phyloP scores from a whole-genome alignment of 2,329 filamentous ascomycete genomes.

The Aspergillus nomiae region DNA sequence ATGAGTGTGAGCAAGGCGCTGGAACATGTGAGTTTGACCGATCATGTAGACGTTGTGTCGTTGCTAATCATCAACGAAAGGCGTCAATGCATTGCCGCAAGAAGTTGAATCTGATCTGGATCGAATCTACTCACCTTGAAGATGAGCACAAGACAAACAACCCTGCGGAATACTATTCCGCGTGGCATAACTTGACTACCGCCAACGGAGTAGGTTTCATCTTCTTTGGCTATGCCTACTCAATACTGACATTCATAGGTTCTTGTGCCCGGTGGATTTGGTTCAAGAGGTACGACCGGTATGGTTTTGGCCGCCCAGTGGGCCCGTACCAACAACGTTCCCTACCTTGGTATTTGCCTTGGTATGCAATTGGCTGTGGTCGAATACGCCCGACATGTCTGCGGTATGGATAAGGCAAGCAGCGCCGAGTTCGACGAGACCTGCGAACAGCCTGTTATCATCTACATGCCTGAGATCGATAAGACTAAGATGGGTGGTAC shows the following conservation, averaged over 20 bases:
- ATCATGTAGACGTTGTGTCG: too few species aligned
- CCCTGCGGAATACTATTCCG: slow-evolving; percentile 77
- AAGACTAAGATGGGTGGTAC: slow-evolving; percentile 78
- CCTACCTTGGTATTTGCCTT: slow-evolving; percentile 87
- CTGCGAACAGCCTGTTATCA: slow-evolving; percentile 70
- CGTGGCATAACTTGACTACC: slow-evolving; percentile 77
- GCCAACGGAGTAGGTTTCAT: slow-evolving; percentile 54
- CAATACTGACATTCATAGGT: neutral
- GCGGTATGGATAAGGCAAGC: slow-evolving; percentile 60
- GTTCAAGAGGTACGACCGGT: slow-evolving; percentile 77
- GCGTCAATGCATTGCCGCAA: slow-evolving; percentile 79
- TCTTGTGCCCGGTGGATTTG: slow-evolving; percentile 66
- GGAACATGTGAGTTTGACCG: slow-evolving; percentile 62
- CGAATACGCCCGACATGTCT: slow-evolving; percentile 79
- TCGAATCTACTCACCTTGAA: slow-evolving; percentile 85
- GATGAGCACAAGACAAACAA: slow-evolving; percentile 60
- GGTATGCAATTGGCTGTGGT: slow-evolving; percentile 93
- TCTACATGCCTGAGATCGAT: slow-evolving; percentile 91
- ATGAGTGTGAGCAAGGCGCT: slow-evolving; percentile 81
- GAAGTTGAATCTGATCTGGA: slow-evolving; percentile 78
- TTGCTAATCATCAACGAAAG: neutral
- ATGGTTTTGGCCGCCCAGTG: slow-evolving; percentile 88
- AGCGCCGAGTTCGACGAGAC: slow-evolving; percentile 58
- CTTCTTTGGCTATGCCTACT: slow-evolving; percentile 41
- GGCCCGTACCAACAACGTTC: slow-evolving; percentile 78